Evolutionary conservation across 192 early-diverging fungal genomes (phyloP), one percentile per base, ranked within the genome.

Genomic region (Podila verticillata): DNA sequence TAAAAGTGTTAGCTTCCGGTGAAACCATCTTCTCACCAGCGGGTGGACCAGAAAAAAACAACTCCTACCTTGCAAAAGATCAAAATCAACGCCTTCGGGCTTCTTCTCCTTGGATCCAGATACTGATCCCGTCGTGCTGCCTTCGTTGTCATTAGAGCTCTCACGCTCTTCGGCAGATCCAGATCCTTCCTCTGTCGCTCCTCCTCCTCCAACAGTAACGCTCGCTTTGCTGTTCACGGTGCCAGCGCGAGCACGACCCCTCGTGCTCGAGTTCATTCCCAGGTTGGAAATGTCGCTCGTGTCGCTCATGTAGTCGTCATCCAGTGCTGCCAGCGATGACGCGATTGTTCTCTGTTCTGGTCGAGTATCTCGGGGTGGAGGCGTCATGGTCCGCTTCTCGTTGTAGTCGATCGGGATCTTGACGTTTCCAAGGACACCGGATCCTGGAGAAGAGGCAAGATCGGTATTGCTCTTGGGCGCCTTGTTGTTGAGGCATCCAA

Each of bases 31-130:
- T n/a, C n/a, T n/a, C n/a, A n/a, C n/a, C n/a, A n/a, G n/a, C n/a
- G n/a, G n/a, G n/a, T n/a, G n/a, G n/a, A n/a, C n/a, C n/a, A n/a
- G n/a, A 44, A 57, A 61, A 66, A 54, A 49, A 54, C 0, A 28
- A 44, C 7, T 48, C 6, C 29, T 83, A 94, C 94, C 92, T 72
- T 90, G 86, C 57, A 95, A 78, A 19, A 91, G 56, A 22, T 92
- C 89, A 68, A 96, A 87, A 75, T 95, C 93, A 30, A 95, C 89
- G 12, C 87, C 85, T 24, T 94, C 92, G 13, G 90, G 87, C 59
- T 90, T 92, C 82, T 94, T 96, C 29, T 92, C 90, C 71, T 94
- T 94, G 72, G 84, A 72, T 54, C 63, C 59, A 13, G 66, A 62
- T 4, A 64, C 69, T 7, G 51, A 24, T 6, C 51, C 24, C 5